phyloP scores from a whole-genome alignment of 345 rosid genomes.

The Eutrema japonicum region DNA sequence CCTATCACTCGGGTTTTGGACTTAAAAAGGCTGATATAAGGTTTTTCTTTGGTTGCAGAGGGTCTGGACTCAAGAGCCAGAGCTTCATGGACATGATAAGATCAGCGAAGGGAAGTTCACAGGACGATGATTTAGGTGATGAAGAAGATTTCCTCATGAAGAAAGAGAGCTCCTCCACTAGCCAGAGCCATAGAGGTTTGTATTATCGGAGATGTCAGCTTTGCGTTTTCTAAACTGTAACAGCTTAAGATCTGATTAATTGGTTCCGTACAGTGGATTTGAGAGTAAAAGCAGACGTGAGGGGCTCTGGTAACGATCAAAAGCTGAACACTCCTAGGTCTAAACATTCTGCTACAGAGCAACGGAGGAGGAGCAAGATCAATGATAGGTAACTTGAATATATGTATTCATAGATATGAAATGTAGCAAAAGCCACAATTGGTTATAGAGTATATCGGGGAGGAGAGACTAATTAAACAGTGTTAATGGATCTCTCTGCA shows the following conservation, averaged over 20 bases:
- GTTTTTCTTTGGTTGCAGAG: constrained; percentile 50
- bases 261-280: constrained; percentile 54
- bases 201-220: background rate
- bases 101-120: constrained; percentile 66
- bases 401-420: background rate
- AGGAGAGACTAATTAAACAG: background rate
- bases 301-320: constrained; percentile 65
- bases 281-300: constrained; percentile 67
- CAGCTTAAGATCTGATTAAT: constrained; percentile 22
- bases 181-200: constrained; percentile 58
- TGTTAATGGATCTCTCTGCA: constrained; percentile 43
- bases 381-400: constrained; percentile 68
- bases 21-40: constrained; percentile 5
- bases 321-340: constrained; percentile 87
- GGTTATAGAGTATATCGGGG: background rate
- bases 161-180: constrained; percentile 65
- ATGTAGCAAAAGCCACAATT: constrained; percentile 5
- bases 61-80: constrained; percentile 60
- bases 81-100: constrained; percentile 94
- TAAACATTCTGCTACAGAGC: constrained; percentile 98
- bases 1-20: background rate
- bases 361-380: constrained; percentile 96
- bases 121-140: constrained; percentile 70
- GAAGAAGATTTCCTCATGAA: constrained; percentile 76
- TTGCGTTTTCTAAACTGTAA: background rate